Conservation (phyloP, 108 stramenopile genomes). For the Nitzschia putrida region DNA sequence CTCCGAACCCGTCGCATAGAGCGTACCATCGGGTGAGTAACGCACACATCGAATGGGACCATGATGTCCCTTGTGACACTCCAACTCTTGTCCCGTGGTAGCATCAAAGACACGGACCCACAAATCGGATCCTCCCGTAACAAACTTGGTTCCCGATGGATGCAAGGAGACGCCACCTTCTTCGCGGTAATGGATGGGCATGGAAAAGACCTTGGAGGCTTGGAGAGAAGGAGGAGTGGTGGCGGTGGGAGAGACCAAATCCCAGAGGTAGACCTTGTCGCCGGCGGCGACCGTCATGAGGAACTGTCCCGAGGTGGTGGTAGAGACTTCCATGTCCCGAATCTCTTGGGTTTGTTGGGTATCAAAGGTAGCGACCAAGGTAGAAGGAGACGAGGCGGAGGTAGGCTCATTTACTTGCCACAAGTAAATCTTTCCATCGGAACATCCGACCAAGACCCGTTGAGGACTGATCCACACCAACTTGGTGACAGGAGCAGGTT, state of each 20-base stretch:
- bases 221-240: neutral
- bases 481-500: constrained; percentile 67
- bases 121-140: constrained; percentile 90
- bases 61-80: constrained; percentile 97
- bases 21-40: constrained; percentile 87
- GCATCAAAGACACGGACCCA: constrained; percentile 95
- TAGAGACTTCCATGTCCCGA: constrained; percentile 86
- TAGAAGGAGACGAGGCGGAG: constrained; percentile 26
- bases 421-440: constrained; percentile 72
- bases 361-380: constrained; percentile 33
- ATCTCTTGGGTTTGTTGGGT: constrained; percentile 62
- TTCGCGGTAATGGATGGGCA: constrained; percentile 95
- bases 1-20: constrained; percentile 94
- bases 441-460: constrained; percentile 58
- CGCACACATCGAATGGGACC: constrained; percentile 96
- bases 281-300: constrained; percentile 90
- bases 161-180: constrained; percentile 95
- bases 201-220: constrained; percentile 47
- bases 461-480: constrained; percentile 56
- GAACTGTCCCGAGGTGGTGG: constrained; percentile 33
- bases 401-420: constrained; percentile 46
- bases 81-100: constrained; percentile 85
- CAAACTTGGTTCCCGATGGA: constrained; percentile 85
- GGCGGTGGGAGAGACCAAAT: constrained; percentile 8
- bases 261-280: constrained; percentile 83